Conservation (phyloP, 2,329 filamentous ascomycete genomes). For the Colletotrichum liaoningense region DNA sequence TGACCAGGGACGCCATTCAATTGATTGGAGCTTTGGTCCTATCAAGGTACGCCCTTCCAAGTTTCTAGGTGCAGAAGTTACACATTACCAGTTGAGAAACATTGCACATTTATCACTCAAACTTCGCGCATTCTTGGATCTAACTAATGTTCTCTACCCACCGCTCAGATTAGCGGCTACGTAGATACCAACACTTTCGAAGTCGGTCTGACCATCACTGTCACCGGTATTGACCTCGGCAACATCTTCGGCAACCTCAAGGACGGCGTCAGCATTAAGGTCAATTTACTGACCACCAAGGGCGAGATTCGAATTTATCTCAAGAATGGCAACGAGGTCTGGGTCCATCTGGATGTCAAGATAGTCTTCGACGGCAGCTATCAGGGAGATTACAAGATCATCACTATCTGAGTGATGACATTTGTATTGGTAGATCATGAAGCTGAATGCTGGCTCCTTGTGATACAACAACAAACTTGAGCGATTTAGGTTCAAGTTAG, state of each 20-base stretch:
- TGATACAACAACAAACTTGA: not conserved
- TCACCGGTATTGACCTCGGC: conserved; percentile 17
- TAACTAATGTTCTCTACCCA: no score
- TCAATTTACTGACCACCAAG: conserved; percentile 2
- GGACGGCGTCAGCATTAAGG: conserved; percentile 16
- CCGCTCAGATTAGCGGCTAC: not conserved
- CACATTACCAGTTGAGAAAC: not conserved
- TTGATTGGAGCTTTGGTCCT: conserved; percentile 1
- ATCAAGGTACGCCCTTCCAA: not conserved
- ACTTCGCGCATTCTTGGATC: no score
- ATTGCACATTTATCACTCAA: no score
- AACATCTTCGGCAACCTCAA: conserved; percentile 26
- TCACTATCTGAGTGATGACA: not conserved
- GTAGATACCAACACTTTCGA: conserved; percentile 8
- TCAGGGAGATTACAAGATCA: conserved; percentile 18
- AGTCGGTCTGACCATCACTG: not conserved
- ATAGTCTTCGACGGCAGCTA: conserved; percentile 11
- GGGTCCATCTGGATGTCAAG: conserved; percentile 18
- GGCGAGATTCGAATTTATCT: conserved; percentile 25
- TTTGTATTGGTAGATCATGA: not conserved
- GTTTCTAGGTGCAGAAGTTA: no score
- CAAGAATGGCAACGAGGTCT: conserved; percentile 28
- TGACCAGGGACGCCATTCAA: not conserved
- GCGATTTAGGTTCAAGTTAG: no score
- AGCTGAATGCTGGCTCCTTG: not conserved